Evolutionary conservation across 2,329 filamentous ascomycete species (phyloP), one percentile per base, ranked within the genome.

Genomic region (Ascochyta koolunga): DNA sequence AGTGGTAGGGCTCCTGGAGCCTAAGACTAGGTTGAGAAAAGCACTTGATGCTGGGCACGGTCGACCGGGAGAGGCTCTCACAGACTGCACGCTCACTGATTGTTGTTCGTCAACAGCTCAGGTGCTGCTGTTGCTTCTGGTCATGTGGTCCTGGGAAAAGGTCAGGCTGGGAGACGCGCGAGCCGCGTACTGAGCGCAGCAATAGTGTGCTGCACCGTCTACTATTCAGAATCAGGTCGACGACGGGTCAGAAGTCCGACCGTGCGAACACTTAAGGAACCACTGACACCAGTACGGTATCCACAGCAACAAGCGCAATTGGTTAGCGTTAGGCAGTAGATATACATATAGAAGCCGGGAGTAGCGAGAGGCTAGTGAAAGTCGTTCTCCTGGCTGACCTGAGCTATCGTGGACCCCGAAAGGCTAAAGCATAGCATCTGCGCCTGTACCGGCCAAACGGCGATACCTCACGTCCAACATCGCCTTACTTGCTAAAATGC

Each of bases 381-480:
- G 32, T 45, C 37, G 35, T 44, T 51, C 35, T 32, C 53, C 57
- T 49, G 58, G 54, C 59, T 58, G 24, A 61, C 59, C 61, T 62
- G 59, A 64, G 38, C 33, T 32, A 29, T 59, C 56, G 56, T 50
- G 44, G 32, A 59, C 56, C 29, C 56, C 52, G 56, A 55, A 25
- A n/a, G n/a, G n/a, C n/a, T n/a, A n/a, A n/a, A 53, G 15, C 16
- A 41, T 44, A 31, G 19, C 35, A 19, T 40, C 18, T 21, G 27
- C 24, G 25, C 37, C 13, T 13, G 38, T 25, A 37, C 29, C 24
- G 38, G 40, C n/a, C 24, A 35, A 35, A 35, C 9, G 41, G 39
- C 29, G 49, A 29, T 25, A 41, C 18, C 25, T 19, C 21, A 35
- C 42, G 25, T 39, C 33, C 15, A 38, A 39, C 24, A 15, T 37